Conservation (phyloP, 495 filamentous ascomycete genomes). For the Echria macrotheca region DNA sequence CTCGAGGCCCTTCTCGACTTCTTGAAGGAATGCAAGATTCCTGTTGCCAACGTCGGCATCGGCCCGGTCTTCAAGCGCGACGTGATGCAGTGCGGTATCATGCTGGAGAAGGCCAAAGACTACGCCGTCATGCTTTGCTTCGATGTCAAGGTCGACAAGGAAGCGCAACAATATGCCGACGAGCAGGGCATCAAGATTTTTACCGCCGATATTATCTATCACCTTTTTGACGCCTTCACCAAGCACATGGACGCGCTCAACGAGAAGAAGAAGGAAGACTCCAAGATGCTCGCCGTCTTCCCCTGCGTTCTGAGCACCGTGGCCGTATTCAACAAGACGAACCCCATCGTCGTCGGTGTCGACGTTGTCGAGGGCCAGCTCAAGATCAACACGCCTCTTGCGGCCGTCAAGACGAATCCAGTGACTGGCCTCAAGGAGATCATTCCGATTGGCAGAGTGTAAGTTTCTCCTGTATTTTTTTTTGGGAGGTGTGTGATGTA, state of each 20-base stretch:
- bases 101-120: conserved; percentile 95
- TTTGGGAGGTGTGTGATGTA: too few species aligned
- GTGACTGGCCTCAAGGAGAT: conserved; percentile 78
- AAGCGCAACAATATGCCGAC: conserved; percentile 84
- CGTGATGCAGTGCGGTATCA: conserved; percentile 91
- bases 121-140: conserved; percentile 99
- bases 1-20: conserved; percentile 97
- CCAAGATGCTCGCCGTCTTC: conserved; percentile 92
- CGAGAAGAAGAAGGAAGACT: conserved; percentile 92
- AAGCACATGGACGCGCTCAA: conserved; percentile 81
- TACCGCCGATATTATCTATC: conserved; percentile 98
- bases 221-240: conserved; percentile 94
- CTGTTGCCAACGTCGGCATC: conserved; percentile 94
- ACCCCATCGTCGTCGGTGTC: conserved; percentile 91
- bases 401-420: conserved; percentile 73
- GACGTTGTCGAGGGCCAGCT: conserved; percentile 90
- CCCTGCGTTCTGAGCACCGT: conserved; percentile 86
- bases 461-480: too few species aligned
- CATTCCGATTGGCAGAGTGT: conserved; percentile 87
- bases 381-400: conserved; percentile 78
- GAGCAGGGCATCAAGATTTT: conserved; percentile 97
- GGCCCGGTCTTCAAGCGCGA: conserved; percentile 98
- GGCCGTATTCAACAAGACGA: conserved; percentile 97
- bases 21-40: conserved; percentile 88
- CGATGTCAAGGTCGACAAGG: conserved; percentile 98